phyloP scores from a whole-genome alignment of 1,284 basidiomycete genomes.

The Cryptococcus hybrid region DNA sequence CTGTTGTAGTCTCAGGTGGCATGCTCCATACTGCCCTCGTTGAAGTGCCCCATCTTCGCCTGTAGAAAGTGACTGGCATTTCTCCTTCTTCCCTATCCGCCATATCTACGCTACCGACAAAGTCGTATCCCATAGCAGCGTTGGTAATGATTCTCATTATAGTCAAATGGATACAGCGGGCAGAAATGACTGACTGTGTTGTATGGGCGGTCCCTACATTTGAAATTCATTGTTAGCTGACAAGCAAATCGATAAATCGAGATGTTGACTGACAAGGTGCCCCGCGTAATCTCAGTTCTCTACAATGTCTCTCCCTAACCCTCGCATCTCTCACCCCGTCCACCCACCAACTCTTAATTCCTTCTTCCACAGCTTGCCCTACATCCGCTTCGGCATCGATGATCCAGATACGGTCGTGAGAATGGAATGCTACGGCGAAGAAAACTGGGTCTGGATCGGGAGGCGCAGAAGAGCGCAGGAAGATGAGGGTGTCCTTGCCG shows the following conservation, averaged over 20 bases:
- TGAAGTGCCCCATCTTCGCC: slow-evolving; percentile 20
- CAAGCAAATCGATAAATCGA: neutral
- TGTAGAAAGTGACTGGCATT: slow-evolving; percentile 41
- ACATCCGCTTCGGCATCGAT: slow-evolving; percentile 47
- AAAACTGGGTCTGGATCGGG: slow-evolving; percentile 46
- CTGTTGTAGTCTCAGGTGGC: neutral
- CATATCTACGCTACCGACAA: slow-evolving; percentile 40
- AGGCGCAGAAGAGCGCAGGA: slow-evolving; percentile 21
- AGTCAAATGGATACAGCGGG: slow-evolving; percentile 40
- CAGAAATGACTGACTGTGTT: slow-evolving; percentile 37
- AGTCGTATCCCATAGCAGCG: slow-evolving; percentile 32
- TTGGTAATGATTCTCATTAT: slow-evolving; percentile 42
- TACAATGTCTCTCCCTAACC: slow-evolving; percentile 36
- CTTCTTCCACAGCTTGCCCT: slow-evolving; percentile 42
- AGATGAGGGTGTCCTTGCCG: slow-evolving; percentile 45
- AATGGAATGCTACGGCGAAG: slow-evolving; percentile 44
- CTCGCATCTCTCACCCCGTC: slow-evolving; percentile 43
- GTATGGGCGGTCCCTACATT: slow-evolving; percentile 35
- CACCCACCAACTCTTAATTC: slow-evolving; percentile 41
- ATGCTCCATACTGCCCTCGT: slow-evolving; percentile 6
- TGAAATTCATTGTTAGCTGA: neutral
- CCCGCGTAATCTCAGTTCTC: slow-evolving; percentile 40
- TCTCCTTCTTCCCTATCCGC: slow-evolving; percentile 42
- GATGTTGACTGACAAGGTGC: slow-evolving; percentile 36
- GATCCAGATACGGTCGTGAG: slow-evolving; percentile 43